phyloP scores from a whole-genome alignment of 179 eudicot genomes.

The Heliamphora pulchella region DNA sequence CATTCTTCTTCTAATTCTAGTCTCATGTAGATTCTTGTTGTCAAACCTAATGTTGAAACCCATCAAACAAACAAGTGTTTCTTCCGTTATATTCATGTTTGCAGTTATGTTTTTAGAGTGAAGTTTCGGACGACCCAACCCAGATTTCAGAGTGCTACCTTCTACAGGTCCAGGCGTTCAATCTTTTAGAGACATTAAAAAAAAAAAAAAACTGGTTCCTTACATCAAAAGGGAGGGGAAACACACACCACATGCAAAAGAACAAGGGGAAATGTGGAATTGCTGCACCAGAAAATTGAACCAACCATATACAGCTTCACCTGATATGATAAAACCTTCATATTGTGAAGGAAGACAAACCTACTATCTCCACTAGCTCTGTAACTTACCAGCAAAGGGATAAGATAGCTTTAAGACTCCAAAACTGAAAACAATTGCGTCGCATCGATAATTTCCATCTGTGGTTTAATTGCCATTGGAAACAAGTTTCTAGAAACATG shows the following conservation, averaged over 20 bases:
- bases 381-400: not conserved
- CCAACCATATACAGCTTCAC: not conserved
- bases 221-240: not conserved
- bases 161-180: not conserved
- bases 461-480: not conserved
- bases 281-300: not conserved
- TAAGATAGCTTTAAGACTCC: constrained; percentile 1
- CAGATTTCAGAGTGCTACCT: not conserved
- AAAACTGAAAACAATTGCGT: not conserved
- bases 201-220: not conserved
- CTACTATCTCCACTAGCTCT: not conserved
- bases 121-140: not conserved
- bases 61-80: not conserved
- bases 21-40: not conserved
- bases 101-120: not conserved
- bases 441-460: not conserved
- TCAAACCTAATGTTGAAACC: not conserved
- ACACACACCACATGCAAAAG: not conserved
- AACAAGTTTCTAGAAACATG: not conserved
- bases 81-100: not conserved
- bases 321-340: not conserved
- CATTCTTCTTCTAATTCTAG: not conserved
- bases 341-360: not conserved
- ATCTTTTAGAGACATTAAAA: not conserved
- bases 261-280: not conserved